Conservation (phyloP, 2,329 filamentous ascomycete species). For the Sporothrix luriei region DNA sequence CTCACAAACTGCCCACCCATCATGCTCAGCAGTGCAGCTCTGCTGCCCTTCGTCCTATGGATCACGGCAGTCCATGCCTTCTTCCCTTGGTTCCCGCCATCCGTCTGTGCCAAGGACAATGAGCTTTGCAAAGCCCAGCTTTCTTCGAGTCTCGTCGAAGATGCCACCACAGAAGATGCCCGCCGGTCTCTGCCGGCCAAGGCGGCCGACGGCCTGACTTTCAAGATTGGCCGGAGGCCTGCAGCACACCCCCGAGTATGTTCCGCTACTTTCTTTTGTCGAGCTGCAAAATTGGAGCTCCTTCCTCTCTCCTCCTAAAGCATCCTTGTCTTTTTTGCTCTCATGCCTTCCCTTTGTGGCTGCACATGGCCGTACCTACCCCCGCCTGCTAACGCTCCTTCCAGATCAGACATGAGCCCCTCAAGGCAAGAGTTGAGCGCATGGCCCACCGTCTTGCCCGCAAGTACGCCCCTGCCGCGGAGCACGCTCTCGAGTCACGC, state of each 20-base stretch:
- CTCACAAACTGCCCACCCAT: constrained; percentile 32
- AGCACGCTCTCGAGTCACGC: constrained; percentile 28
- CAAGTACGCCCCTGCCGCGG: constrained; percentile 46
- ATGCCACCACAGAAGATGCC: constrained; percentile 18
- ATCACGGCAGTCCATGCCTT: constrained; percentile 52
- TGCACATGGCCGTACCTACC: too few relatives aligned
- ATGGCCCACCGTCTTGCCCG: constrained; percentile 46
- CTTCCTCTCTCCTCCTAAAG: too few relatives aligned
- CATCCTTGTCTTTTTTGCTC: neutral
- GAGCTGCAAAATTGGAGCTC: neutral
- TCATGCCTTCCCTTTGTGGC: neutral
- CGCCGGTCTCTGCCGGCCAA: constrained; percentile 28
- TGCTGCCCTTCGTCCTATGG: constrained; percentile 55
- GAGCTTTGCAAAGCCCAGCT: constrained; percentile 37
- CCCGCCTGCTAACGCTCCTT: constrained; percentile 1
- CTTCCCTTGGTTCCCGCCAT: constrained; percentile 49
- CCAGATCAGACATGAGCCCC: constrained; percentile 37
- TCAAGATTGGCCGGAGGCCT: constrained; percentile 28
- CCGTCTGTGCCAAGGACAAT: constrained; percentile 39
- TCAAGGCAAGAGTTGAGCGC: constrained; percentile 45
- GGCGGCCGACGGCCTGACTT: constrained; percentile 13
- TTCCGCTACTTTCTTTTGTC: neutral
- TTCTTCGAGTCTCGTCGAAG: neutral
- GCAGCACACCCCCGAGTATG: constrained; percentile 12
- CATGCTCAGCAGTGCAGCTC: constrained; percentile 47